Conservation (phyloP, 768 basidiomycete species). For the Mycena kentingensis region DNA sequence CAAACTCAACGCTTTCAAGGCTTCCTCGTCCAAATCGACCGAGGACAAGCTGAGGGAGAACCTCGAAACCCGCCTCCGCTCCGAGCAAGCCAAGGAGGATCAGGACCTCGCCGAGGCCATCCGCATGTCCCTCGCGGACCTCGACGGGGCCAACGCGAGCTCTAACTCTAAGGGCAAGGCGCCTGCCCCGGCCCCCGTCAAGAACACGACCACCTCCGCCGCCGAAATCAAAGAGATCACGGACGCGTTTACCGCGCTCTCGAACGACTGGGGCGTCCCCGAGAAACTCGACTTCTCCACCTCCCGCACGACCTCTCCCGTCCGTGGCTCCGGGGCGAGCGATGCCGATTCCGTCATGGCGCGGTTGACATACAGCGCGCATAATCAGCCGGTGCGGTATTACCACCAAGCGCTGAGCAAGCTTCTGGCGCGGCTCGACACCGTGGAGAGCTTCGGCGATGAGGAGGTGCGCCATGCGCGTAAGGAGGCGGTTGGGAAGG, state of each 20-base stretch:
- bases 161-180: slow-evolving; percentile 41
- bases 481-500: slow-evolving; percentile 54
- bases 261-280: slow-evolving; percentile 44
- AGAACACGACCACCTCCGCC: slow-evolving; percentile 38
- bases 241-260: slow-evolving; percentile 40
- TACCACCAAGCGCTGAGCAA: slow-evolving; percentile 63
- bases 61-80: slow-evolving; percentile 10
- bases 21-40: slow-evolving; percentile 5
- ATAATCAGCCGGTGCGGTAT: slow-evolving; percentile 61
- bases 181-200: slow-evolving; percentile 24
- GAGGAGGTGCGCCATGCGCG: slow-evolving; percentile 49
- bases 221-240: slow-evolving; percentile 44
- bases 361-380: slow-evolving; percentile 56
- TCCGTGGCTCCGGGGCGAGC: slow-evolving; percentile 21
- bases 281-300: slow-evolving; percentile 43
- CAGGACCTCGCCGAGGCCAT: slow-evolving; percentile 45
- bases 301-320: slow-evolving; percentile 32
- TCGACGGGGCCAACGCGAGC: slow-evolving; percentile 10
- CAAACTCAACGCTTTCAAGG: not conserved
- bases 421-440: slow-evolving; percentile 60
- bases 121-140: slow-evolving; percentile 37
- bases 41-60: slow-evolving; percentile 9
- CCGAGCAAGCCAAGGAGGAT: slow-evolving; percentile 30
- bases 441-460: slow-evolving; percentile 62
- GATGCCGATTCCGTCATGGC: slow-evolving; percentile 26